Evolutionary conservation across 2,329 filamentous ascomycete species (phyloP).

Genomic region (Cordyceps javanica): DNA sequence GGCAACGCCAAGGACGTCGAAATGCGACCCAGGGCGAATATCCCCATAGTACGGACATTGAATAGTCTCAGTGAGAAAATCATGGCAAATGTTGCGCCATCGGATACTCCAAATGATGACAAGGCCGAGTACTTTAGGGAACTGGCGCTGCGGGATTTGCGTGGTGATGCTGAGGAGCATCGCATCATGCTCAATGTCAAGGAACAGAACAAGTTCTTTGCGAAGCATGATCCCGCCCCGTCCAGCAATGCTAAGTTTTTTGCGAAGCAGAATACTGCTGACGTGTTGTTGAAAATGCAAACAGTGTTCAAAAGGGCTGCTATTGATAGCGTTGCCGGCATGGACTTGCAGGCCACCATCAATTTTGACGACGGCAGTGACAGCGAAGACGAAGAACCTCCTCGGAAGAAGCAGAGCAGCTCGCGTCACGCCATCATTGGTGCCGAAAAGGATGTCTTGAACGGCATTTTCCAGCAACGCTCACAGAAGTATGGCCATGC

Average conservation of each 20-base stretch:
- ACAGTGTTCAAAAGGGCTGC: constrained; percentile 52
- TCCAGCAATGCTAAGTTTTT: constrained; percentile 48
- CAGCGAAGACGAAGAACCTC: constrained; percentile 52
- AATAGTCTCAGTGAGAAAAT: constrained; percentile 92
- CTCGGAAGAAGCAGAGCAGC: constrained; percentile 53
- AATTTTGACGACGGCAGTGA: constrained; percentile 66
- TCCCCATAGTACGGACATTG: constrained; percentile 81
- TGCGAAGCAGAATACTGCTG: constrained; percentile 60
- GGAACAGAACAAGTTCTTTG: constrained; percentile 80
- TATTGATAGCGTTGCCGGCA: constrained; percentile 41
- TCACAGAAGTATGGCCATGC: constrained; percentile 49
- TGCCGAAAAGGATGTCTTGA: constrained; percentile 61
- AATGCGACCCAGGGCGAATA: constrained; percentile 76
- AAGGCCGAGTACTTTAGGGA: constrained; percentile 65
- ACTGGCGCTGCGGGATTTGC: constrained; percentile 73
- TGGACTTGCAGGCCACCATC: constrained; percentile 58
- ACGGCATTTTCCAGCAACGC: constrained; percentile 57
- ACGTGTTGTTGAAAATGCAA: constrained; percentile 60
- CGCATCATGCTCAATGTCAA: constrained; percentile 81
- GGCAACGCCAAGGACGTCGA: constrained; percentile 87
- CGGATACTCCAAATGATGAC: constrained; percentile 62
- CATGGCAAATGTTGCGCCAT: constrained; percentile 77
- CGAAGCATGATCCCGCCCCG: constrained; percentile 45
- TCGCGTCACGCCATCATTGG: constrained; percentile 59
- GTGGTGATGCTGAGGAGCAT: constrained; percentile 64